These are phyloP conservation scores for Phytophthora cactorum DNA, from an alignment of 352 stramenopile species.

Conservation along the genomic window DNA sequence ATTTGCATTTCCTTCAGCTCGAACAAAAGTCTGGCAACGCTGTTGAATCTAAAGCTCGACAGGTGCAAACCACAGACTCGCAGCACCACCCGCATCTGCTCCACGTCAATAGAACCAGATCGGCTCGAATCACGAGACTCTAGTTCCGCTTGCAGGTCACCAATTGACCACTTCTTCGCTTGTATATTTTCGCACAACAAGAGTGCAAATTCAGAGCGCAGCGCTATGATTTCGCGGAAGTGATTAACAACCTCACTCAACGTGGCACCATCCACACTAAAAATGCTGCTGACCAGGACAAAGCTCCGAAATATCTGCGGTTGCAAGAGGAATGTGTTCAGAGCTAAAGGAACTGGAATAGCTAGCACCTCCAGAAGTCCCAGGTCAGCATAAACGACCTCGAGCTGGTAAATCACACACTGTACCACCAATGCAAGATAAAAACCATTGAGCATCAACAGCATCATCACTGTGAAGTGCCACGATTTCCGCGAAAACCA, in stretches of 20 bases:
- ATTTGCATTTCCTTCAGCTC: slow-evolving; percentile 40
- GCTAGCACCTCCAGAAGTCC: slow-evolving; percentile 31
- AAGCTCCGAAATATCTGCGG: slow-evolving; percentile 64
- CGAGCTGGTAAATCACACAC: slow-evolving; percentile 57
- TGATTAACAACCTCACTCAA: slow-evolving; percentile 59
- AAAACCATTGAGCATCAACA: slow-evolving; percentile 74
- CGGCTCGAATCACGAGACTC: slow-evolving; percentile 22
- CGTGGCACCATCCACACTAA: slow-evolving; percentile 52
- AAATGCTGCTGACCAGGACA: slow-evolving; percentile 58
- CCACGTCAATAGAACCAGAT: slow-evolving; percentile 42
- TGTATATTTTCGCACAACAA: slow-evolving; percentile 33
- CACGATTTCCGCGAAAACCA: slow-evolving; percentile 68
- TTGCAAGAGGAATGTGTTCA: slow-evolving; percentile 63
- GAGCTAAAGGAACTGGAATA: slow-evolving; percentile 43
- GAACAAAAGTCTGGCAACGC: slow-evolving; percentile 57
- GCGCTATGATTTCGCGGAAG: slow-evolving; percentile 59
- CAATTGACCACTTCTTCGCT: slow-evolving; percentile 16
- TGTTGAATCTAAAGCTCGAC: slow-evolving; percentile 66
- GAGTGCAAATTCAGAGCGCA: slow-evolving; percentile 53
- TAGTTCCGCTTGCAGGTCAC: slow-evolving; percentile 38
- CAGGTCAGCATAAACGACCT: slow-evolving; percentile 22
- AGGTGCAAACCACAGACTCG: slow-evolving; percentile 45
- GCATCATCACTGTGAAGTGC: slow-evolving; percentile 61
- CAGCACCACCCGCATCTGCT: slow-evolving; percentile 48
- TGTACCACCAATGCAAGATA: slow-evolving; percentile 60